phyloP scores from a whole-genome alignment of 805 yeast species.

The Ogataea polymorpha region DNA sequence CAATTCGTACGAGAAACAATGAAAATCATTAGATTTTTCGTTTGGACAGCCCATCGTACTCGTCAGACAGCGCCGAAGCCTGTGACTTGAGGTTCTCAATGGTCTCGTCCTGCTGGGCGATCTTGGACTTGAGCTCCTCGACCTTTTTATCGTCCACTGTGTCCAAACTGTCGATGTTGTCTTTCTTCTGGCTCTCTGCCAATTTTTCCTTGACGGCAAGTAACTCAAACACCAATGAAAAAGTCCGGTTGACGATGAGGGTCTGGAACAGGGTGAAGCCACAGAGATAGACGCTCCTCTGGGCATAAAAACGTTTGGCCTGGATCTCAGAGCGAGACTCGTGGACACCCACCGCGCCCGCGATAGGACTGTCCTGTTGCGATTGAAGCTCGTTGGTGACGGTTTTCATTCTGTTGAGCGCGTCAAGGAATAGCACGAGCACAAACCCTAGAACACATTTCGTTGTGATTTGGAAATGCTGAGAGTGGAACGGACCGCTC shows the following conservation, averaged over 20 bases:
- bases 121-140: slow-evolving; percentile 44
- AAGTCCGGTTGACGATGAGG: slow-evolving; percentile 80
- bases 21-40: background rate
- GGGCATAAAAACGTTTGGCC: slow-evolving; percentile 91
- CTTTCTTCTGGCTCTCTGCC: slow-evolving; percentile 15
- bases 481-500: slow-evolving; percentile 65
- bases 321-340: slow-evolving; percentile 78
- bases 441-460: slow-evolving; percentile 84
- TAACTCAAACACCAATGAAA: slow-evolving; percentile 72
- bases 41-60: slow-evolving; percentile 44
- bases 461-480: slow-evolving; percentile 70
- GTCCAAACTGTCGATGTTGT: slow-evolving; percentile 20
- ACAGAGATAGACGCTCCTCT: slow-evolving; percentile 92
- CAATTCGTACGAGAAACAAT: slow-evolving; percentile 55
- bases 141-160: slow-evolving; percentile 38
- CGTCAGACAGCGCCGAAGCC: slow-evolving; percentile 60
- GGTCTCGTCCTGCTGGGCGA: slow-evolving; percentile 61
- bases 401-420: slow-evolving; percentile 76
- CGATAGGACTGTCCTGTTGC: slow-evolving; percentile 22
- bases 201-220: slow-evolving; percentile 58
- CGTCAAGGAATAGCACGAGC: slow-evolving; percentile 77
- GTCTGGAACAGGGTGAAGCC: slow-evolving; percentile 93
- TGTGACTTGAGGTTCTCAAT: slow-evolving; percentile 69
- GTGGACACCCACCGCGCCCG: slow-evolving; percentile 33
- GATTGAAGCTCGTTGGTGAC: slow-evolving; percentile 59